Evolutionary conservation across 169 alveolate genomes (phyloP).

Genomic region (Babesia ovis): DNA sequence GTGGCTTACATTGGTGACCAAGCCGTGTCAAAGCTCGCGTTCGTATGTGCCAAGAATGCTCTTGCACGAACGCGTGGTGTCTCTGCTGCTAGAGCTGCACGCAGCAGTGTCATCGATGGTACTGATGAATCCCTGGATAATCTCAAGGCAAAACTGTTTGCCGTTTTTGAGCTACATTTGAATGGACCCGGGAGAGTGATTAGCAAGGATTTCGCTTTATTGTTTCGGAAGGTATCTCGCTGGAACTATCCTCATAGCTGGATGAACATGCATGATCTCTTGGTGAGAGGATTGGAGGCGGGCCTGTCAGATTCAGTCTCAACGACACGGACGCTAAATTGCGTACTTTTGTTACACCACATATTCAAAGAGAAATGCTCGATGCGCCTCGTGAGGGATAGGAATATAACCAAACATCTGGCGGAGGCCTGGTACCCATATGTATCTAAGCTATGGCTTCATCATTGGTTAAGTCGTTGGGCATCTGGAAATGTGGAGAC

Average conservation of each 20-base stretch:
- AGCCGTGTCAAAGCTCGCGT: slow-evolving; percentile 49
- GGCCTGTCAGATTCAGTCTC: slow-evolving; percentile 4
- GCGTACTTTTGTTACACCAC: slow-evolving; percentile 36
- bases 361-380: slow-evolving; percentile 56
- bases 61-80: slow-evolving; percentile 16
- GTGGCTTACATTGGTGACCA: slow-evolving; percentile 40
- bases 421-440: slow-evolving; percentile 44
- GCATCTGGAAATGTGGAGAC: slow-evolving; percentile 14
- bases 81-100: slow-evolving; percentile 4
- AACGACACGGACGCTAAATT: slow-evolving; percentile 20
- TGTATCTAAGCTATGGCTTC: slow-evolving; percentile 54
- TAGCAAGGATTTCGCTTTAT: slow-evolving; percentile 47
- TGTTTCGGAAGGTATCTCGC: slow-evolving; percentile 43
- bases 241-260: slow-evolving; percentile 55
- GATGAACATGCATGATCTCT: slow-evolving; percentile 31
- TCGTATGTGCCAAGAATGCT: slow-evolving; percentile 41
- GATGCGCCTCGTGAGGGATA: slow-evolving; percentile 39
- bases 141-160: slow-evolving; percentile 37
- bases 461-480: slow-evolving; percentile 48
- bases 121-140: slow-evolving; percentile 10
- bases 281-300: slow-evolving; percentile 31
- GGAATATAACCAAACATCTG: slow-evolving; percentile 23
- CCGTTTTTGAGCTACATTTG: slow-evolving; percentile 6
- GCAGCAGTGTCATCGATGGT: slow-evolving; percentile 1
- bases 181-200: neutral